phyloP scores from a whole-genome alignment of 2,329 filamentous ascomycete genomes.

The Eutypella sp. region DNA sequence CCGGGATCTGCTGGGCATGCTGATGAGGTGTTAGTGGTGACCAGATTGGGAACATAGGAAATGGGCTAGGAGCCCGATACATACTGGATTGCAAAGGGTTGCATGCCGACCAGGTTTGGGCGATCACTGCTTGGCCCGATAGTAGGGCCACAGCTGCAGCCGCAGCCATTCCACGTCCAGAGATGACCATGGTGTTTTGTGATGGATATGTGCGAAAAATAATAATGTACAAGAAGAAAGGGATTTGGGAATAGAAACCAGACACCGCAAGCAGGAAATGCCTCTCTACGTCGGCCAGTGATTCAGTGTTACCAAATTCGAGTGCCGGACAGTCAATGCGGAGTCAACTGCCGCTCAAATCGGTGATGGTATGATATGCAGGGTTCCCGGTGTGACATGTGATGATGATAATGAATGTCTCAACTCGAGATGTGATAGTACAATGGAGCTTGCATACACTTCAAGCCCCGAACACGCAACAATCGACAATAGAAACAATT shows the following conservation, averaged over 20 bases:
- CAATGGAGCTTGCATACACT: not conserved
- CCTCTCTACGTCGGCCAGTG: not conserved
- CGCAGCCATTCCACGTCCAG: slow-evolving; percentile 13
- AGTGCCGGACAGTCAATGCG: not conserved
- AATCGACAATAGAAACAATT: too few relatives aligned
- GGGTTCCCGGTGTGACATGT: too few relatives aligned
- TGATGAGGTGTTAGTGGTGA: slow-evolving; percentile 26
- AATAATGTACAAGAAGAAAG: slow-evolving; percentile 5
- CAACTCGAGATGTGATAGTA: too few relatives aligned
- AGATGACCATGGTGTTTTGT: slow-evolving; percentile 17
- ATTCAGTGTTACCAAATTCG: not conserved
- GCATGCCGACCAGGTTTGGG: slow-evolving; percentile 27
- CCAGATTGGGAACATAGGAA: not conserved
- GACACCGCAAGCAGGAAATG: not conserved
- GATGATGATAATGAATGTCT: too few relatives aligned
- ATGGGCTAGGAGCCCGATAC: slow-evolving; percentile 3
- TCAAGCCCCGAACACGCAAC: not conserved
- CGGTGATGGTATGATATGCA: not conserved
- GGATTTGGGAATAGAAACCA: not conserved
- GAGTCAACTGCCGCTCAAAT: not conserved
- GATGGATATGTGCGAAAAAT: slow-evolving; percentile 9
- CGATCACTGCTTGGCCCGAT: slow-evolving; percentile 14
- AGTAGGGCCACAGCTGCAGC: slow-evolving; percentile 16
- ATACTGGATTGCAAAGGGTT: slow-evolving; percentile 25
- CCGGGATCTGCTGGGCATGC: slow-evolving; percentile 73